Conservation (phyloP, 2,329 filamentous ascomycete species). For the Microsporum canis region DNA sequence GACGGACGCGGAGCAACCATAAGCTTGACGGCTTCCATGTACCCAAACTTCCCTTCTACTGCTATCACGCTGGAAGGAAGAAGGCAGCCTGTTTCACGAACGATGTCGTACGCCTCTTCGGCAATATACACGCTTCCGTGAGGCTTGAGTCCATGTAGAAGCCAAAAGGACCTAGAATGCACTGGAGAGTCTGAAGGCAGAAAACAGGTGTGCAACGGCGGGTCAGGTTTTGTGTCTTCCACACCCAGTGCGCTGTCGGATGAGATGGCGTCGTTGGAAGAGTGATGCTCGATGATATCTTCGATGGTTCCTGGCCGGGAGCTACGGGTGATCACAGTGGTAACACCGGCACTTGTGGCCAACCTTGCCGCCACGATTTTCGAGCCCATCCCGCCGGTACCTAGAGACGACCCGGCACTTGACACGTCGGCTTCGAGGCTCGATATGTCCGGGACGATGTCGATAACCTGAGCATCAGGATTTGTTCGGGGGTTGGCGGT, state of each 20-base stretch:
- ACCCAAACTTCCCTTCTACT: slow-evolving; percentile 75
- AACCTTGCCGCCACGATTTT: slow-evolving; percentile 91
- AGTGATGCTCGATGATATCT: slow-evolving; percentile 61
- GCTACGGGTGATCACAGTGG: slow-evolving; percentile 86
- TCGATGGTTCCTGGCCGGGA: slow-evolving; percentile 88
- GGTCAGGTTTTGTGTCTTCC: slow-evolving; percentile 28
- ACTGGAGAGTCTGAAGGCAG: slow-evolving; percentile 74
- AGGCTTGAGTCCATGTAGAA: slow-evolving; percentile 79
- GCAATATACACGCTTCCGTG: slow-evolving; percentile 92
- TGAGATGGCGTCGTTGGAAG: slow-evolving; percentile 22
- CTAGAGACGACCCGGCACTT: slow-evolving; percentile 73
- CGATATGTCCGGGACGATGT: slow-evolving; percentile 81
- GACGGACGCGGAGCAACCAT: slow-evolving; percentile 56
- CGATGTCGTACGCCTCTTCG: slow-evolving; percentile 68
- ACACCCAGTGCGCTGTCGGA: slow-evolving; percentile 1
- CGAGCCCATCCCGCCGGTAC: slow-evolving; percentile 93
- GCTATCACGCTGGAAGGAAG: slow-evolving; percentile 84
- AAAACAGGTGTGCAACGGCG: slow-evolving; percentile 84
- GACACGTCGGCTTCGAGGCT: slow-evolving; percentile 80
- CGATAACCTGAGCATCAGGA: slow-evolving; percentile 76
- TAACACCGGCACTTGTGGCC: slow-evolving; percentile 88
- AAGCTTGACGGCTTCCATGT: slow-evolving; percentile 83
- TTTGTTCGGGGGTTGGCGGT: slow-evolving; percentile 85
- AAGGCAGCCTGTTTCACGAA: slow-evolving; percentile 73
- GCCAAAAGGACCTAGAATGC: slow-evolving; percentile 91